Base-by-base conservation (phyloP, 257 asterid genomes). In the Nicotiana obtusifolia region DNA sequence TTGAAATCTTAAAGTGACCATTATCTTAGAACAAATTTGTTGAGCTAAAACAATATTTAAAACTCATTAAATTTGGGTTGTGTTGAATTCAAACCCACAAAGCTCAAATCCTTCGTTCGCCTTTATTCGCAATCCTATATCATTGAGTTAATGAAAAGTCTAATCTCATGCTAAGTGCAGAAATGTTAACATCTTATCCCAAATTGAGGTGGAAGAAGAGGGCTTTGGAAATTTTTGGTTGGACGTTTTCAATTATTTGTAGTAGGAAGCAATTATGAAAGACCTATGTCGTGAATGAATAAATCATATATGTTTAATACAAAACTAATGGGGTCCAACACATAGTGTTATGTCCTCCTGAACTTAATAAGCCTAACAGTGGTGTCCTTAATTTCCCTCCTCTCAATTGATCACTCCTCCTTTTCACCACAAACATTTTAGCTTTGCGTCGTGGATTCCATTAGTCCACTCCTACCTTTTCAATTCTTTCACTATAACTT, bases 401-500 rank as follows among this genome's bases (percentile, higher is more conserved):
- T 62, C 19, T 61, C 67, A 62, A 62, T 62, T 4, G 16, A 20
- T 41, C 0, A 49, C 17, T 49, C 56, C 4, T 49, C 56, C 17
- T 73, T 73, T 73, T 73, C 35, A 73, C 79, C 62, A 47, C 62
- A 75, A 7, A 73, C 1, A 7, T 44, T 14, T 73, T 49, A 47
- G 79, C 79, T 49, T 75, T 75, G 79, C 44, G 0, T 75, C 79
- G 79, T 75, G 79, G 79, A 75, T 47, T 24, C 62, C 62, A 75
- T 75, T 75, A 75, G 79, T 75, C 79, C 62, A 75, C 24, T 19
- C 13, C 20, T 7, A 13, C 24, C 17, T 3, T 49, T 47, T 73
- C 61, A 22, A 22, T 73, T 71, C 59, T 69, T 71, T n/a, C 35
- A 71, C 2, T 44, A 22, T 33, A 44, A 71, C 41, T 47, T 73